Base-by-base conservation (phyloP, 2,329 filamentous ascomycete genomes). In the Fusarium camptoceras region DNA sequence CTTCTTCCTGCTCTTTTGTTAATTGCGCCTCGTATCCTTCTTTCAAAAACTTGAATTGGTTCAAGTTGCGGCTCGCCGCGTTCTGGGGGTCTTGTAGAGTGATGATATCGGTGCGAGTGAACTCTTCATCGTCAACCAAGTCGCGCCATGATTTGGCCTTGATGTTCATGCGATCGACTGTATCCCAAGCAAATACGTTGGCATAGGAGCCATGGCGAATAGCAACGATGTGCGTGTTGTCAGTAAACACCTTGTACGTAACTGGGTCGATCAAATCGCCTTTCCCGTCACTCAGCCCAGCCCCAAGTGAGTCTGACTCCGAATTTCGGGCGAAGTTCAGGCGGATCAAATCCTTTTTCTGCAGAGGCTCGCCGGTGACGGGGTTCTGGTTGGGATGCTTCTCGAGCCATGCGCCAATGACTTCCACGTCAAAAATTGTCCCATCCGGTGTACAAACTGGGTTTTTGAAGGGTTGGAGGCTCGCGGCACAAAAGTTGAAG, bases 401-500 rank as follows among this genome's bases (percentile, higher is more conserved):
- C 68, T 95, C 93, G 27, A 99, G 88, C 96, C 96, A 99, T 53
- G 94, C 90, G 42, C 94, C 85, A 64, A 99, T 98, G 76, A 97
- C 93, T 73, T 96, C 95, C 74, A 98, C 88, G 77, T 99, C 97
- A 81, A 98, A 99, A 64, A 97, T 95, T 15, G 91, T 96, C 55
- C 96, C 96, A 43, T 92, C 86, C 6, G 87, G 77, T 1, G 95
- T 98, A 84, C 96, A 99, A 37, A 99, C 96, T 8, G 96, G 94
- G 76, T 97, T 93, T 77, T 91, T 89, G 84, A 98, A 99, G 10
- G 97, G 97, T 78, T 98, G 96, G 34, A 99, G 90, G 65, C 93
- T 97, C 41, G 97, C 91, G 67, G 96, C 94, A 87, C 96, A 99
- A 83, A 96, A 98, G 85, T 98, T 98, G 88, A 97, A 99, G 30